A percentile compares a stretch with the other conserved stretches of the same genome.
Evolutionary conservation across 176 grass and related monocot species (phyloP).

Genomic region (Rhipidocladum racemiflorum): DNA sequence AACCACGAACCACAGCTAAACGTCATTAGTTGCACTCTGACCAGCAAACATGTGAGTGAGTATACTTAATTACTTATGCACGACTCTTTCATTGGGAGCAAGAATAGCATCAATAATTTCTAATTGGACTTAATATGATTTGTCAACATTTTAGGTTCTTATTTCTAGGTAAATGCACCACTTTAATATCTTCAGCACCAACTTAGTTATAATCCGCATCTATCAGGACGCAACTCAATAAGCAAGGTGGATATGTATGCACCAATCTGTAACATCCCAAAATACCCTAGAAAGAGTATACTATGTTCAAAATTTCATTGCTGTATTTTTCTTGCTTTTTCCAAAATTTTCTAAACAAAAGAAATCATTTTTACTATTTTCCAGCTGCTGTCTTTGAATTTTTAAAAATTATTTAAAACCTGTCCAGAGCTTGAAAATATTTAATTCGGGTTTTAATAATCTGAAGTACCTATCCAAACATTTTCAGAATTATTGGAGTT

Average conservation of each 20-base stretch:
- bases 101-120: background rate
- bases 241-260: background rate
- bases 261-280: no score
- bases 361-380: no score
- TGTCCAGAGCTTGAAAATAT: no score
- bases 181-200: slow-evolving; percentile 2
- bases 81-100: background rate
- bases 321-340: no score
- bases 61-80: background rate
- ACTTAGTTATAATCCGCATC: background rate
- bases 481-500: no score
- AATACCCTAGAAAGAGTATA: no score
- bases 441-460: no score
- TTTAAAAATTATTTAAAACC: no score
- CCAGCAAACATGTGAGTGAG: background rate
- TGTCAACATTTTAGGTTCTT: background rate
- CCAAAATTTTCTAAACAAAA: no score
- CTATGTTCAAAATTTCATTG: no score
- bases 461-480: no score
- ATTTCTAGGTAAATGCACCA: background rate
- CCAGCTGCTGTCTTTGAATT: no score
- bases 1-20: background rate
- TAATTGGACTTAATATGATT: background rate
- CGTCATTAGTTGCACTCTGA: background rate
- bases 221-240: background rate